Evolutionary conservation across 352 stramenopile genomes (phyloP), one percentile per base, ranked within the genome.

Genomic region (Pythium myriotylum): DNA sequence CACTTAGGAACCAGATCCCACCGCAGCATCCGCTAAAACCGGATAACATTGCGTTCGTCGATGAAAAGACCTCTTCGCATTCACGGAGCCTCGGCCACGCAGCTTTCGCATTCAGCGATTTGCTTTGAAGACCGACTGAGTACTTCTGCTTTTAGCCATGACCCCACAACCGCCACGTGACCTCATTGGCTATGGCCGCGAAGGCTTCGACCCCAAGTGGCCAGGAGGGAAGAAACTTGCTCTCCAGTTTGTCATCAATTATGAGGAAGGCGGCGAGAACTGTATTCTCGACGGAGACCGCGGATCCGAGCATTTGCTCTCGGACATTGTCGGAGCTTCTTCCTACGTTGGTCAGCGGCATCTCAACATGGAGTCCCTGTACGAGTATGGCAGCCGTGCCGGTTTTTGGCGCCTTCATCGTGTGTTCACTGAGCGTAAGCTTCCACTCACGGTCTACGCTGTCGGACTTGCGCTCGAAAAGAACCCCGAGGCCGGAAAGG

Each of bases 191-290:
- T 98, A 97, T 59, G 94, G 86, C 17, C 70, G 67, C 22, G 69
- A 63, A 3, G 81, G 86, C 1, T 79, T 88, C 23, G 80, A 92
- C 58, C 78, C 86, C 41, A 76, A 91, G 67, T 86, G 95, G 93
- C 91, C 93, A 37, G 59, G 74, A 58, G 67, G 72, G 62, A 86
- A 91, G 68, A 92, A 96, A 65, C 73, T 98, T 41, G 94, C 94
- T 29, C 57, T 91, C 40, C 96, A 98, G 68, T 96, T 99, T 64
- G 95, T 99, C 7, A 88, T 99, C 60, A 99, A 99, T 78, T 99
- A 98, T 74, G 94, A 99, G 76, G 95, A 98, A 72, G 95, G 95
- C 40, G 92, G 92, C 37, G 95, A 99, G 68, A 98, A 92, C 70
- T 97, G 91, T 59, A 65, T 97, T 20, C 76, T 98, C 17, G 85